Evolutionary conservation across 2,329 filamentous ascomycete genomes (phyloP).

Genomic region (Sclerotinia spermophila): DNA sequence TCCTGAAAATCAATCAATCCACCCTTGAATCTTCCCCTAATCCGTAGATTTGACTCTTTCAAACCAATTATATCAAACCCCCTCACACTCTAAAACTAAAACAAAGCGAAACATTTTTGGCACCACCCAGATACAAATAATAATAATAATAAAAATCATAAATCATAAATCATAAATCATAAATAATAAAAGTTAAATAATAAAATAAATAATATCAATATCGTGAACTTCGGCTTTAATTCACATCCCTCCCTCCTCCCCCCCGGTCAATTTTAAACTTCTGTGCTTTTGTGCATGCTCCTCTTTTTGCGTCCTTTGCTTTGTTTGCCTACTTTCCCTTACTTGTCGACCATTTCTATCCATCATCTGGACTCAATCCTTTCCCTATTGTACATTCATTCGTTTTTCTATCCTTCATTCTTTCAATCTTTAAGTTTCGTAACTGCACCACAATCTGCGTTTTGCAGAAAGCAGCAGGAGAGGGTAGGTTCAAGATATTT

Average conservation of each 20-base stretch:
- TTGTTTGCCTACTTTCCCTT: neutral
- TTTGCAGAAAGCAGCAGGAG: constrained; percentile 19
- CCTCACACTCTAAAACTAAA: neutral
- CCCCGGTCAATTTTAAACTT: neutral
- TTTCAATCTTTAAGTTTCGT: constrained; percentile 13
- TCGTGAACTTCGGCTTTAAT: neutral
- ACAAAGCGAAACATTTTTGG: neutral
- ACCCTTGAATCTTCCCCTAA: neutral
- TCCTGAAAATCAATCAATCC: neutral
- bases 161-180: neutral
- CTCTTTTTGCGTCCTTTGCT: constrained; percentile 1
- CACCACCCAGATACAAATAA: too few species aligned
- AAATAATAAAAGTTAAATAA: neutral
- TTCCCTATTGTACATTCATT: neutral
- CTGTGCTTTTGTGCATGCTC: constrained; percentile 11
- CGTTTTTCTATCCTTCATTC: neutral
- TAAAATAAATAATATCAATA: neutral
- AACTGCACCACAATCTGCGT: constrained; percentile 12
- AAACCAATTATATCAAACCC: neutral
- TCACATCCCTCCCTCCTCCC: neutral
- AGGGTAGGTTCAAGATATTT: neutral
- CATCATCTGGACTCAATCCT: constrained; percentile 1
- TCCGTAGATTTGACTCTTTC: too few species aligned
- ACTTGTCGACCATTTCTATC: neutral
- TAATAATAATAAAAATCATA: neutral